Percentiles rank a stretch among this genome's conserved stretches.
Evolutionary conservation across 352 stramenopile species (phyloP).

Genomic region (Globisporangium spinosum): DNA sequence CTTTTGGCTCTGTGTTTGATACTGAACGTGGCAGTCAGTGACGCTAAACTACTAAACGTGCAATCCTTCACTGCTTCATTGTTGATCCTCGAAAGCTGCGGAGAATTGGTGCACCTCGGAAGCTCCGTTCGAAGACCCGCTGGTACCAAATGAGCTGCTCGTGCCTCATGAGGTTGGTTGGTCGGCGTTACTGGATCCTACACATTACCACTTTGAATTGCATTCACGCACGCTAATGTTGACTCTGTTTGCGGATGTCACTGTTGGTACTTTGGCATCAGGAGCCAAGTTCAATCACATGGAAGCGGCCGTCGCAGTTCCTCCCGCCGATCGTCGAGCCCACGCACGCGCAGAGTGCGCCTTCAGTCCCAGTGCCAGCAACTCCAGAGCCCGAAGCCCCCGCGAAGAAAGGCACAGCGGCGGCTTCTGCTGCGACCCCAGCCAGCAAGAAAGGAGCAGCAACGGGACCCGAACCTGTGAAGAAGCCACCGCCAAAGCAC

Average conservation of each 20-base stretch:
- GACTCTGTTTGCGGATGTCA: background rate
- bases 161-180: slow-evolving; percentile 25
- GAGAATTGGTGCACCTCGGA: slow-evolving; percentile 51
- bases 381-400: slow-evolving; percentile 28
- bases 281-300: slow-evolving; percentile 25
- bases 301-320: slow-evolving; percentile 65
- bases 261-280: background rate
- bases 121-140: slow-evolving; percentile 42
- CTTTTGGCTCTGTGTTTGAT: background rate
- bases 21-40: background rate
- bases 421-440: slow-evolving; percentile 3
- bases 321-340: slow-evolving; percentile 45
- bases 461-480: slow-evolving; percentile 36
- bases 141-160: slow-evolving; percentile 23
- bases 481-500: slow-evolving; percentile 41
- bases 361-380: slow-evolving; percentile 16
- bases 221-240: background rate
- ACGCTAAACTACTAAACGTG: background rate
- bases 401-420: slow-evolving; percentile 26
- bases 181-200: background rate
- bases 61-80: background rate
- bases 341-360: slow-evolving; percentile 1
- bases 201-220: background rate
- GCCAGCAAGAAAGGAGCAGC: slow-evolving; percentile 34
- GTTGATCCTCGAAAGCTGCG: slow-evolving; percentile 17